Percentiles rank a stretch among this genome's conserved stretches.
phyloP scores from a whole-genome alignment of 1,284 basidiomycete species.

The Prillingera fragicola region DNA sequence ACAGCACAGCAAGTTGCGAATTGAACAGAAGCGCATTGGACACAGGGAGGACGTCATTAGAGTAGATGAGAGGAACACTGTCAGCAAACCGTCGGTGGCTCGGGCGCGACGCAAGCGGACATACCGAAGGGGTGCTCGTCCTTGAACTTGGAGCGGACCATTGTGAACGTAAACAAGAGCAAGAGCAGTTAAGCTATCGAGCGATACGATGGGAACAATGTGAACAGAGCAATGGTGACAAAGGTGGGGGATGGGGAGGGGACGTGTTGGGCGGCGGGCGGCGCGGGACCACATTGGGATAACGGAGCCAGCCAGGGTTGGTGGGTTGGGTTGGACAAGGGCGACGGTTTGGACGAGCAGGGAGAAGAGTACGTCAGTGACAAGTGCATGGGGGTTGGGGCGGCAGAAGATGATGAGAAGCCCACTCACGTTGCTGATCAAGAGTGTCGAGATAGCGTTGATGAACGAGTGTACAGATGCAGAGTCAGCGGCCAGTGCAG shows the following conservation, averaged over 20 bases:
- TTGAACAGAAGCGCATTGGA: neutral
- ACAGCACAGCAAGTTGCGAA: too few relatives aligned
- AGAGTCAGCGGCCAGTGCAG: too few relatives aligned
- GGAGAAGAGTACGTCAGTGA: neutral
- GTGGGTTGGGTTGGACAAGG: neutral
- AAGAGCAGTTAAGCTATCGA: neutral
- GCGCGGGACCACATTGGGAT: too few relatives aligned
- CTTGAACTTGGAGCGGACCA: conserved; percentile 98
- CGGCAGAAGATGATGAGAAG: neutral
- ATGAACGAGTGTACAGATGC: too few relatives aligned
- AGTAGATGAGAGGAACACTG: neutral
- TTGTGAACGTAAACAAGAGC: conserved; percentile 14
- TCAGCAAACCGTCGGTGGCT: conserved; percentile 10
- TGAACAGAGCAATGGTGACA: neutral
- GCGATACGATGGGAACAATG: neutral
- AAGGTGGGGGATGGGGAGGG: neutral
- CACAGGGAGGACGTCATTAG: neutral
- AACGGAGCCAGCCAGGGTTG: neutral
- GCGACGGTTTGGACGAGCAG: neutral
- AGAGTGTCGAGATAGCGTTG: too few relatives aligned
- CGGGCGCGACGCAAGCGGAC: conserved; percentile 33
- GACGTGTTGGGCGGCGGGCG: too few relatives aligned
- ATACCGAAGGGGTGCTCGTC: conserved; percentile 98
- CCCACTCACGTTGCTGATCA: too few relatives aligned
- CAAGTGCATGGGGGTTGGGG: neutral